Evolutionary conservation across 148 eudicot genomes (phyloP).

Genomic region (Drosera capensis): DNA sequence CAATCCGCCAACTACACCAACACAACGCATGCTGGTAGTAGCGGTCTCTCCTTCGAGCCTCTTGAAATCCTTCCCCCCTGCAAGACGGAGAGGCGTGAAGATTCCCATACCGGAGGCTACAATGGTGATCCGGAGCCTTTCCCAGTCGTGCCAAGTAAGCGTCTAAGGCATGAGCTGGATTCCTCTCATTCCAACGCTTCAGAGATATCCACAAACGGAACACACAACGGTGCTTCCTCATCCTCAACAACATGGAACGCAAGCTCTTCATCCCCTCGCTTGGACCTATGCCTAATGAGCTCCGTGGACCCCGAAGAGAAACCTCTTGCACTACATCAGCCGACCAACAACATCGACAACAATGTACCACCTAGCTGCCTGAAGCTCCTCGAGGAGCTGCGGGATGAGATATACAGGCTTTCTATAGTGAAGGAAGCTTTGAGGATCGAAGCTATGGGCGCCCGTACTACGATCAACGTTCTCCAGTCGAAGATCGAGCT

Average conservation of each 20-base stretch:
- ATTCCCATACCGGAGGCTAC: slow-evolving; percentile 4
- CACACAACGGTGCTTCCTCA: slow-evolving; percentile 37
- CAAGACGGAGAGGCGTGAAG: slow-evolving; percentile 45
- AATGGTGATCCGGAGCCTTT: slow-evolving; percentile 30
- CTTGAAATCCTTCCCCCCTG: slow-evolving; percentile 21
- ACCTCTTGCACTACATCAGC: slow-evolving; percentile 5
- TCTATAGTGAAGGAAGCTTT: slow-evolving; percentile 60
- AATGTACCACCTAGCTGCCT: slow-evolving; percentile 61
- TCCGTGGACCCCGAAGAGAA: slow-evolving; percentile 21
- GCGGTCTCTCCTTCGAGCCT: slow-evolving; percentile 11
- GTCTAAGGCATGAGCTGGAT: slow-evolving; percentile 45
- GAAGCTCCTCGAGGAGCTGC: slow-evolving; percentile 48
- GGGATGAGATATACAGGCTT: slow-evolving; percentile 41
- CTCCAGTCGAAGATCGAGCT: slow-evolving; percentile 43
- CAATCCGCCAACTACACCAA: slow-evolving; percentile 9
- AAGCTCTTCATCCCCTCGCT: slow-evolving; percentile 11
- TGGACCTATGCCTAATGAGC: slow-evolving; percentile 35
- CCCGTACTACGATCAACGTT: slow-evolving; percentile 52
- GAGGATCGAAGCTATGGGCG: slow-evolving; percentile 63
- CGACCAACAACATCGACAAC: slow-evolving; percentile 34
- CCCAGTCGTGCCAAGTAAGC: slow-evolving; percentile 39
- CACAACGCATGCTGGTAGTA: slow-evolving; percentile 8
- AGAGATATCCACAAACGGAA: slow-evolving; percentile 64
- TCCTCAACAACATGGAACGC: slow-evolving; percentile 33
- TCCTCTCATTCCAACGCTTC: slow-evolving; percentile 42